Percentiles rank a stretch among this genome's conserved stretches.
phyloP scores from a whole-genome alignment of 2,329 filamentous ascomycete species.

The Alternaria longipes region DNA sequence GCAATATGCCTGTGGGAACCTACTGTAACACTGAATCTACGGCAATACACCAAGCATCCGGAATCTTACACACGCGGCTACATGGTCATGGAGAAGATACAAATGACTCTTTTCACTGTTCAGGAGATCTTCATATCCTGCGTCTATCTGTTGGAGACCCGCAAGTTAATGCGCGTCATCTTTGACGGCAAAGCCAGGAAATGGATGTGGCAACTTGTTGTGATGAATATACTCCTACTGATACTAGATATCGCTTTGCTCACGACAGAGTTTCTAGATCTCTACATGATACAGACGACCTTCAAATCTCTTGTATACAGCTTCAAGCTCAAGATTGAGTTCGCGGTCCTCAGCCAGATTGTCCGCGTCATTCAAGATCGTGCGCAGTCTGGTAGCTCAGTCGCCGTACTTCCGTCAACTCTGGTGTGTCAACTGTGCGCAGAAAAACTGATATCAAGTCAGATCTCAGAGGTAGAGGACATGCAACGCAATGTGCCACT shows the following conservation, averaged over 20 bases:
- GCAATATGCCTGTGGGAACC: not conserved
- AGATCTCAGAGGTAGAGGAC: constrained; percentile 10
- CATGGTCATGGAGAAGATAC: constrained; percentile 49
- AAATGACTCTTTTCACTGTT: constrained; percentile 51
- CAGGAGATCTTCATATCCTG: constrained; percentile 49
- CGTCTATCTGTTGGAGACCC: constrained; percentile 62
- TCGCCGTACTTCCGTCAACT: not conserved
- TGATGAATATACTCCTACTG: constrained; percentile 24
- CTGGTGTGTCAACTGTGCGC: not conserved
- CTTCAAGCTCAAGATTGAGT: constrained; percentile 61
- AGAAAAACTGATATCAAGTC: not conserved
- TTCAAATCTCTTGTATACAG: constrained; percentile 53
- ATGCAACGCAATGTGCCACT: constrained; percentile 15
- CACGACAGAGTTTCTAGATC: constrained; percentile 19
- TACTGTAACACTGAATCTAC: not conserved
- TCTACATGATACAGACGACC: constrained; percentile 35
- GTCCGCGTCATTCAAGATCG: constrained; percentile 11
- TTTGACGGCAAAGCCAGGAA: constrained; percentile 17
- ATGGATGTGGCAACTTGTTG: constrained; percentile 30
- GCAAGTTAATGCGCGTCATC: constrained; percentile 17
- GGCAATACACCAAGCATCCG: constrained; percentile 12
- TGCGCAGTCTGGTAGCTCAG: not conserved
- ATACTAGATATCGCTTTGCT: constrained; percentile 23
- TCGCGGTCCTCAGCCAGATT: constrained; percentile 57
- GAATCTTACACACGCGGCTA: constrained; percentile 15